Evolutionary conservation across 2,329 filamentous ascomycete genomes (phyloP).

Genomic region (Anthostomella pinea): DNA sequence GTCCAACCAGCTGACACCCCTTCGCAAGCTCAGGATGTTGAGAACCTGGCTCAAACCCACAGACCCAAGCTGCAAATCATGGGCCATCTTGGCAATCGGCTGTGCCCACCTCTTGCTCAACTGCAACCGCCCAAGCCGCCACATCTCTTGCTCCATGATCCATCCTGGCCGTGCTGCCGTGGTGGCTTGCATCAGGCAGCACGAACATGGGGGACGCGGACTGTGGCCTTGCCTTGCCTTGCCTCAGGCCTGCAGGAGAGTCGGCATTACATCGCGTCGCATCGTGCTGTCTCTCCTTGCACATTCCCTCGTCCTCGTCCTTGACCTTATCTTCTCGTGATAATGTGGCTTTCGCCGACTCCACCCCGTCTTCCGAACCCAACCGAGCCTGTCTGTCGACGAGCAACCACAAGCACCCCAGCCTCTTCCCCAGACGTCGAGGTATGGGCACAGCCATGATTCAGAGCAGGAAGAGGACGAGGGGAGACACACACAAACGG

Average conservation of each 20-base stretch:
- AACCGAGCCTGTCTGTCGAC: slow-evolving; percentile 19
- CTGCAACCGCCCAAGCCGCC: slow-evolving; percentile 28
- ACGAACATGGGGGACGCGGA: background rate
- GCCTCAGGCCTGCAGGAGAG: slow-evolving; percentile 14
- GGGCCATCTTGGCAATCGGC: slow-evolving; percentile 22
- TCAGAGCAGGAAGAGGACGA: slow-evolving; percentile 2
- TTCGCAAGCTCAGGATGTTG: too few species aligned
- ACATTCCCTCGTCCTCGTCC: slow-evolving; percentile 13
- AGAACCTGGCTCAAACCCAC: slow-evolving; percentile 27
- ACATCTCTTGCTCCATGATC: slow-evolving; percentile 7
- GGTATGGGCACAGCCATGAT: slow-evolving; percentile 21
- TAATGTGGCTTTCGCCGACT: slow-evolving; percentile 26
- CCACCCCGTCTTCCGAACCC: slow-evolving; percentile 19
- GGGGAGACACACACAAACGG: background rate
- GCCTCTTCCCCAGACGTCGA: slow-evolving; percentile 3
- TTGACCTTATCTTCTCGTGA: slow-evolving; percentile 27
- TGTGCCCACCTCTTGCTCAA: slow-evolving; percentile 23
- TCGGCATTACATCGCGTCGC: slow-evolving; percentile 29
- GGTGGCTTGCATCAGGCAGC: slow-evolving; percentile 2
- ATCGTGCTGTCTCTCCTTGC: slow-evolving; percentile 17
- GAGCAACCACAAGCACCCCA: slow-evolving; percentile 21
- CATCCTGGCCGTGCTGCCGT: background rate
- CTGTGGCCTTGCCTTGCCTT: slow-evolving; percentile 10
- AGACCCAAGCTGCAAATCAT: slow-evolving; percentile 39
- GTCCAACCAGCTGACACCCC: slow-evolving; percentile 38